Conservation (phyloP, 2,329 filamentous ascomycete genomes). For the Trichoderma gracile region DNA sequence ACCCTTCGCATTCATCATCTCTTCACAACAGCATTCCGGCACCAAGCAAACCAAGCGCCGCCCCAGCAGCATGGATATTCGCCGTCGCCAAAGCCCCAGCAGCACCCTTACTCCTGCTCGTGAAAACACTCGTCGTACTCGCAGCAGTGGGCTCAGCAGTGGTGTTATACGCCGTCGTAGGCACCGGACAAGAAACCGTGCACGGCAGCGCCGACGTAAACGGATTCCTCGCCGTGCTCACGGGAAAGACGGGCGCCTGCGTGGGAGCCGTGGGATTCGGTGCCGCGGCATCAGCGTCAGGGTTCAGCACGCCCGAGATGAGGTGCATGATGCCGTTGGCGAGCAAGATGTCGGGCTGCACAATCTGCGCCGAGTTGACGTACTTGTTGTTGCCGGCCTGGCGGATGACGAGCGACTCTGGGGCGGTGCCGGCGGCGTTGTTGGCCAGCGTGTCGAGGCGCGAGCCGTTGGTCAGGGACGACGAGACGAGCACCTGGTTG, state of each 20-base stretch:
- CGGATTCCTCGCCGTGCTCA: conserved; percentile 47
- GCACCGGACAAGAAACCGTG: conserved; percentile 42
- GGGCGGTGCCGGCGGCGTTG: conserved; percentile 44
- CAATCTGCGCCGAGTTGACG: conserved; percentile 55
- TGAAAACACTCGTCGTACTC: conserved; percentile 27
- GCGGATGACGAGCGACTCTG: conserved; percentile 42
- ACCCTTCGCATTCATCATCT: background rate
- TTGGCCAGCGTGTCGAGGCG: conserved; percentile 40
- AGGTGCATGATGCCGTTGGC: conserved; percentile 61
- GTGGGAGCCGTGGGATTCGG: conserved; percentile 44
- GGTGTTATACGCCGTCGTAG: conserved; percentile 29
- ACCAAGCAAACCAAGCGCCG: conserved; percentile 10
- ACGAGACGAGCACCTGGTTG: conserved; percentile 55
- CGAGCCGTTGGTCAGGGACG: conserved; percentile 39
- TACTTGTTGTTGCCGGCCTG: conserved; percentile 49
- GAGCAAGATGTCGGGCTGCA: conserved; percentile 54
- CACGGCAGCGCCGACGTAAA: conserved; percentile 49
- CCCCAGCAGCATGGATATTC: conserved; percentile 14
- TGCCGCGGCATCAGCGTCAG: conserved; percentile 37
- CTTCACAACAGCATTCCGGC: conserved; percentile 13
- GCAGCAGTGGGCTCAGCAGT: conserved; percentile 30
- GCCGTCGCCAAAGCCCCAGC: conserved; percentile 15
- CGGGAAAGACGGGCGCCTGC: conserved; percentile 55
- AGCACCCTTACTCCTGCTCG: conserved; percentile 7
- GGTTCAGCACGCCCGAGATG: conserved; percentile 55